Evolutionary conservation across 2,329 filamentous ascomycete genomes (phyloP).

Genomic region (Cercospora beticola): DNA sequence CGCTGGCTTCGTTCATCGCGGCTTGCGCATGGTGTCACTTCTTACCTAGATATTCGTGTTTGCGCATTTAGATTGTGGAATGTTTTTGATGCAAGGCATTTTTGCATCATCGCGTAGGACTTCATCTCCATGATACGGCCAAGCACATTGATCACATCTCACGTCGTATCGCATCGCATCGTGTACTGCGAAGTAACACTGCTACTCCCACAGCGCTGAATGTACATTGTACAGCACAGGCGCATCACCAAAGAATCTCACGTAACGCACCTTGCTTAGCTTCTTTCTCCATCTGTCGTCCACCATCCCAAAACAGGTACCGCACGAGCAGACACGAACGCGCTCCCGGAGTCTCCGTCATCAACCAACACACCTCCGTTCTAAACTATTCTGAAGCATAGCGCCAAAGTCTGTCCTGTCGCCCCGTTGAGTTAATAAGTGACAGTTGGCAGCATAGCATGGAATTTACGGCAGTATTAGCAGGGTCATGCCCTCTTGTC

Average conservation of each 20-base stretch:
- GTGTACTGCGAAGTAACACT: background rate
- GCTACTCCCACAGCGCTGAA: background rate
- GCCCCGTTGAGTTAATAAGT: background rate
- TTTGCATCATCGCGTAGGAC: background rate
- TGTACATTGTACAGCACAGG: background rate
- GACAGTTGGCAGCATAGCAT: background rate
- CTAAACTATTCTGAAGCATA: constrained; percentile 1
- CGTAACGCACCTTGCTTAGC: background rate
- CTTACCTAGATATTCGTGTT: background rate
- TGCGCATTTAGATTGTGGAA: background rate
- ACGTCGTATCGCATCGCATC: background rate
- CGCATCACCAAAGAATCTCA: background rate
- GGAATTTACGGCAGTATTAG: background rate
- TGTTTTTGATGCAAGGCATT: background rate
- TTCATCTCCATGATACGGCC: background rate
- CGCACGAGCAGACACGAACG: background rate
- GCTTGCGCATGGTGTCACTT: background rate
- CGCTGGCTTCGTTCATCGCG: background rate
- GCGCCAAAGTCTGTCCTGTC: constrained; percentile 4
- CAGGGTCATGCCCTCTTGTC: background rate
- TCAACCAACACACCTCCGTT: background rate
- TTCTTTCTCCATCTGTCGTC: too few species aligned
- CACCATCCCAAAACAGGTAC: background rate
- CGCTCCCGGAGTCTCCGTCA: background rate
- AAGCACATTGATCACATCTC: background rate